Conservation (phyloP, 2,329 filamentous ascomycete species). For the Fusarium sp. region DNA sequence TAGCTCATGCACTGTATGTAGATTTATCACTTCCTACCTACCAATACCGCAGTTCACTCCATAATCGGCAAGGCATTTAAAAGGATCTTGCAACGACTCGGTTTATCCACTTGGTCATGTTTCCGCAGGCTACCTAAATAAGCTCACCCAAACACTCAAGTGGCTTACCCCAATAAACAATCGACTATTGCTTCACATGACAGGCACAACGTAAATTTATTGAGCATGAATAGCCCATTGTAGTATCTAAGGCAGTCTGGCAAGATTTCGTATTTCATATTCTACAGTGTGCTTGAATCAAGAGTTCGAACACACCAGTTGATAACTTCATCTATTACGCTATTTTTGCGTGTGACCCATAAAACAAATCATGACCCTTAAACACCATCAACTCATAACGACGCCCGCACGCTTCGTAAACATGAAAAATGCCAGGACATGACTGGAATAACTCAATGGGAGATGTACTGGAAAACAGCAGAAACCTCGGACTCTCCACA, state of each 20-base stretch:
- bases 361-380: slow-evolving; percentile 10
- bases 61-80: too few relatives aligned
- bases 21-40: not conserved
- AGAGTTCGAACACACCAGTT: not conserved
- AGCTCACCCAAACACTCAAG: too few relatives aligned
- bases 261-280: not conserved
- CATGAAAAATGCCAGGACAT: slow-evolving; percentile 28
- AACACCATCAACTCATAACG: slow-evolving; percentile 25
- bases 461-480: slow-evolving; percentile 98
- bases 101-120: too few relatives aligned
- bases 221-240: not conserved
- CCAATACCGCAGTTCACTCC: not conserved
- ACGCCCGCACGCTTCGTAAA: slow-evolving; percentile 29
- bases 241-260: not conserved
- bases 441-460: slow-evolving; percentile 68
- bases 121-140: too few relatives aligned
- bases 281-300: not conserved
- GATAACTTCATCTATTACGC: slow-evolving; percentile 1
- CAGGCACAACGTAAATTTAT: not conserved
- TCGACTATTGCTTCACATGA: not conserved
- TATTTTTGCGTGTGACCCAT: slow-evolving; percentile 11
- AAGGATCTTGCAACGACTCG: too few relatives aligned
- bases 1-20: slow-evolving; percentile 10
- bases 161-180: not conserved
- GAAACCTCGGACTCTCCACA: slow-evolving; percentile 83